These are phyloP conservation scores for Tubosaeta sp. DNA, from an alignment of 768 basidiomycete species.

Conservation along the genomic window DNA sequence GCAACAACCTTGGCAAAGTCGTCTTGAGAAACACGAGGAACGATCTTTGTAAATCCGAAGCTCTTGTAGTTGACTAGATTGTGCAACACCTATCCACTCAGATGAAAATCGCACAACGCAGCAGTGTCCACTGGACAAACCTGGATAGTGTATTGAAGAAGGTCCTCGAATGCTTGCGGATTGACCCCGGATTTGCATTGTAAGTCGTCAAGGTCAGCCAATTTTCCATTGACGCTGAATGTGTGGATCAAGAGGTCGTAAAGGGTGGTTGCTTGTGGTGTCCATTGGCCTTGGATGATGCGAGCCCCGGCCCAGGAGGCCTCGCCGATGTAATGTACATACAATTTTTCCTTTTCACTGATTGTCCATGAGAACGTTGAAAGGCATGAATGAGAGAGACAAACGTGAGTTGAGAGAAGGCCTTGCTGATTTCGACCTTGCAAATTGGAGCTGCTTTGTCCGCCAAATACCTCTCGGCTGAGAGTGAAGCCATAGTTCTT, in stretches of 20 bases:
- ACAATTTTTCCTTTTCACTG: conserved; percentile 73
- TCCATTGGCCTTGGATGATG: conserved; percentile 85
- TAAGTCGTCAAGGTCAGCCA: conserved; percentile 54
- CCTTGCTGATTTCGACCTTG: conserved; percentile 59
- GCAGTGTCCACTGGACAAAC: conserved; percentile 30
- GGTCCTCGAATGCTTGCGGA: conserved; percentile 59
- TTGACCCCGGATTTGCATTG: conserved; percentile 51
- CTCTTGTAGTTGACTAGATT: conserved; percentile 65
- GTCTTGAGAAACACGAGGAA: conserved; percentile 60
- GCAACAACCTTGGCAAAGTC: conserved; percentile 63
- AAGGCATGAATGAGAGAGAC: conserved; percentile 6
- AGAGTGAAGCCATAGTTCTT: conserved; percentile 34
- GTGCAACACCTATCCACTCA: conserved; percentile 32
- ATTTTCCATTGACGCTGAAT: conserved; percentile 56
- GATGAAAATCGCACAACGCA: neutral
- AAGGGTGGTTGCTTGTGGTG: conserved; percentile 59
- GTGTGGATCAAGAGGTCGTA: conserved; percentile 69
- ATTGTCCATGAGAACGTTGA: conserved; percentile 3
- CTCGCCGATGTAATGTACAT: conserved; percentile 64
- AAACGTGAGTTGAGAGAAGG: conserved; percentile 68
- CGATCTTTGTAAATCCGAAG: conserved; percentile 84
- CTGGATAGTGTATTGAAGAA: conserved; percentile 73
- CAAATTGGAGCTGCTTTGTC: conserved; percentile 77
- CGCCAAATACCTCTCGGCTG: conserved; percentile 69
- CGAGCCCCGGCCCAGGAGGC: conserved; percentile 84